phyloP scores from a whole-genome alignment of 2,329 filamentous ascomycete genomes.

The Cordyceps pruinosa region DNA sequence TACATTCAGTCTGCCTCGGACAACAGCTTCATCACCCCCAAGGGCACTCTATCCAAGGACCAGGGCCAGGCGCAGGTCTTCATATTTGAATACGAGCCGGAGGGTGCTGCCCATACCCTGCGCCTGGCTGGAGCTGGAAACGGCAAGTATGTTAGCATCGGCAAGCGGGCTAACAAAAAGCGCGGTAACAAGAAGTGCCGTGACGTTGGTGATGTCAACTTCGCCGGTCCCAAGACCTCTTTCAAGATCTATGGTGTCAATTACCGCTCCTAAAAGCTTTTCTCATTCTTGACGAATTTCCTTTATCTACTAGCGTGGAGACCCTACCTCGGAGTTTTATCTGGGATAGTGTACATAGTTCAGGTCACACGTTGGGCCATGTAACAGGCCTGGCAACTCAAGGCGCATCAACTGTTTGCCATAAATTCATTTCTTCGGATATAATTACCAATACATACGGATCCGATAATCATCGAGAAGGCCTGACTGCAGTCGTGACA shows the following conservation, averaged over 20 bases:
- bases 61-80: constrained; percentile 5
- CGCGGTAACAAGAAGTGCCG: neutral
- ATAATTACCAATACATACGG: neutral
- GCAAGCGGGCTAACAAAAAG: constrained; percentile 3
- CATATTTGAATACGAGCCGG: constrained; percentile 9
- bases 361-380: neutral
- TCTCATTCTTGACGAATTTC: neutral
- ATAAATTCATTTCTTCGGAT: neutral
- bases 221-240: neutral
- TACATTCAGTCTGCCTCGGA: constrained; percentile 22
- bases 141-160: constrained; percentile 1
- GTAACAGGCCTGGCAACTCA: neutral
- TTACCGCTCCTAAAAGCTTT: constrained; percentile 4
- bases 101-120: neutral
- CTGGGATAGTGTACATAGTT: neutral
- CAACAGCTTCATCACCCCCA: constrained; percentile 17
- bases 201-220: constrained; percentile 2
- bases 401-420: constrained; percentile 7
- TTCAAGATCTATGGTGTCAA: constrained; percentile 12
- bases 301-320: too few species aligned
- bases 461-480: too few species aligned
- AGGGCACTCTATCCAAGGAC: constrained; percentile 13
- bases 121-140: neutral
- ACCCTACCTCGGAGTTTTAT: too few species aligned
- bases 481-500: too few species aligned